These are phyloP conservation scores for Berkeleyomyces rouxiae DNA, from an alignment of 2,329 filamentous ascomycete species.

Conservation along the genomic window DNA sequence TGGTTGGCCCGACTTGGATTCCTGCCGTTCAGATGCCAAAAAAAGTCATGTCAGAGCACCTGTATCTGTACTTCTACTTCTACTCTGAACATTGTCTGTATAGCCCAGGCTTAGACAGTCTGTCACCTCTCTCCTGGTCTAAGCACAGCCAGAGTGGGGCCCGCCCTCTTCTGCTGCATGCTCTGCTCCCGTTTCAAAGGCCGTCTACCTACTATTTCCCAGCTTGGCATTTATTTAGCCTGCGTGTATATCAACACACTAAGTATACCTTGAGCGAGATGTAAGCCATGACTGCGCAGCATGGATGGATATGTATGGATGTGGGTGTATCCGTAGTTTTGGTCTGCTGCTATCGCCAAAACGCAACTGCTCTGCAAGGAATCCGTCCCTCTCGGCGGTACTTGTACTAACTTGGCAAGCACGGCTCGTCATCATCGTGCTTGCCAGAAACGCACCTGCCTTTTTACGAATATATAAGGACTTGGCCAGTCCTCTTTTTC, in stretches of 20 bases:
- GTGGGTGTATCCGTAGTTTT: not conserved
- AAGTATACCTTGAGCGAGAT: not conserved
- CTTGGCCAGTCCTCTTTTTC: not conserved
- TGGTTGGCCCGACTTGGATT: not conserved
- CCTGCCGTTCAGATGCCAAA: not conserved
- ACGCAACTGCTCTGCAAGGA: not conserved
- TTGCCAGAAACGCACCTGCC: not conserved
- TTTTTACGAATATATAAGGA: slow-evolving; percentile 11
- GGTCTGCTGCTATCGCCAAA: not conserved
- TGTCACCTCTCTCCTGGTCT: not conserved
- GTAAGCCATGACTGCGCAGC: not conserved
- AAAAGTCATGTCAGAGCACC: too few species aligned
- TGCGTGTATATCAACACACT: too few species aligned
- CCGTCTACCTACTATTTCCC: not conserved
- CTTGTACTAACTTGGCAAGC: not conserved
- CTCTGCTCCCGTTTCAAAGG: not conserved
- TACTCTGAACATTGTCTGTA: too few species aligned
- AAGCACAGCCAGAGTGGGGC: not conserved
- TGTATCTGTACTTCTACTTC: too few species aligned
- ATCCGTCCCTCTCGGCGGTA: slow-evolving; percentile 4
- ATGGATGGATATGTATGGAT: not conserved
- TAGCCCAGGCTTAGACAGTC: too few species aligned
- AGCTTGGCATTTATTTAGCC: not conserved
- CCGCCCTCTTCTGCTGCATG: not conserved
- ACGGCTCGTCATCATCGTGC: slow-evolving; percentile 7